Conservation (phyloP, 1,284 basidiomycete genomes). For the Tylopilus sp. region DNA sequence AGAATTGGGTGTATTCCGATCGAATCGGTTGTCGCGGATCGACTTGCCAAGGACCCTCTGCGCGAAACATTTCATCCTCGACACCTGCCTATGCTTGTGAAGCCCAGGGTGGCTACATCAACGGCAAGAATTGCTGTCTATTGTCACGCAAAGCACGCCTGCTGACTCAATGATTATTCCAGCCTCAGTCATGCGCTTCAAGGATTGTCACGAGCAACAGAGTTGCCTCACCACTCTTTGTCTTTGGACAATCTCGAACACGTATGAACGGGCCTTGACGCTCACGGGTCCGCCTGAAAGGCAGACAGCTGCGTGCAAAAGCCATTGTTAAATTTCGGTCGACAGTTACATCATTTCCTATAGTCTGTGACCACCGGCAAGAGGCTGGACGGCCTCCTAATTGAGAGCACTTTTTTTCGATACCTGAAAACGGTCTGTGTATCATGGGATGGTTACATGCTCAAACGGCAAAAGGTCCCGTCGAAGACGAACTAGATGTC, state of each 20-base stretch:
- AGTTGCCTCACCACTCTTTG: too few relatives aligned
- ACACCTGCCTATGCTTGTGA: constrained; percentile 93
- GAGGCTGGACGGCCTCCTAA: background rate
- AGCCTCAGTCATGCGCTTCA: too few relatives aligned
- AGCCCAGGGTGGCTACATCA: constrained; percentile 86
- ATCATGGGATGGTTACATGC: background rate
- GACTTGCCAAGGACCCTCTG: constrained; percentile 76
- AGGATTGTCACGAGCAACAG: too few relatives aligned
- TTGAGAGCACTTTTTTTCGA: background rate
- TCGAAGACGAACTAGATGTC: constrained; percentile 11
- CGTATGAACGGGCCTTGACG: too few relatives aligned
- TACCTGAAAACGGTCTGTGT: background rate
- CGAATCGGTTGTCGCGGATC: constrained; percentile 79
- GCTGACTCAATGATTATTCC: too few relatives aligned
- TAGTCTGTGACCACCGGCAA: too few relatives aligned
- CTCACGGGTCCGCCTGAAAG: too few relatives aligned
- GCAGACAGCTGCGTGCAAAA: too few relatives aligned
- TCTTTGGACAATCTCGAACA: too few relatives aligned
- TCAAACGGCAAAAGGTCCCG: background rate
- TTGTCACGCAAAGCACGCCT: background rate
- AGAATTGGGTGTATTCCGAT: constrained; percentile 86
- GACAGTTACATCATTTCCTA: background rate
- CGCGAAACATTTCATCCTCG: constrained; percentile 85
- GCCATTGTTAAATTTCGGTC: background rate
- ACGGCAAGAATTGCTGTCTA: constrained; percentile 58